Base-by-base conservation (phyloP, 352 stramenopile species). In the Globisporangium middletonii region DNA sequence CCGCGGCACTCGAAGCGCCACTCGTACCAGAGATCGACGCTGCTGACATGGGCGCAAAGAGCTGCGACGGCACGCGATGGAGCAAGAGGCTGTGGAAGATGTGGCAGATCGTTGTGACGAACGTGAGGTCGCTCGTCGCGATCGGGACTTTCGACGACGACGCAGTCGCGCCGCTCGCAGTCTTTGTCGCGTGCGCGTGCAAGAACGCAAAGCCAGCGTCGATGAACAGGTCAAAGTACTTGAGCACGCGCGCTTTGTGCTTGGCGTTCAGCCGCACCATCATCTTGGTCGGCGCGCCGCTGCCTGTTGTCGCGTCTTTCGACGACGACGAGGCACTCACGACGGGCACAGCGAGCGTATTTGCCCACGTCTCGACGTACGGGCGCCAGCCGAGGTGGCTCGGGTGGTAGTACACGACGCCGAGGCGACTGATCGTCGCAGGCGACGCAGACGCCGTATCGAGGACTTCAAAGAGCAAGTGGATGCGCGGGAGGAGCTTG, bases 381-480 rank as follows among this genome's bases (percentile, higher is more conserved):
- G 83, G 69, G 9, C 67, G 66, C 83, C 84, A 94, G 1, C 78
- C 80, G 2, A 95, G 65, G 35, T 82, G 76, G 7, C 61, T 65
- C 0, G 65, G 64, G 33, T 84, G 73, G 55, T 97, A 95, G 64
- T 97, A 98, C 8, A 98, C 75, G 27, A 98, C 87, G 38, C 92
- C 92, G 12, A 97, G 79, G 2, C 90, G 83, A 47, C 85, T 97
- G 9, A 98, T 90, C 16, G 92, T 98, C 11, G 93, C 93, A 3
- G 93, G 93, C 1, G 88, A 97, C 4, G 93, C 93, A 4, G 89
- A 90, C 4, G 75, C 74, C 1, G 96, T 89, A 64, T 98, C 90
- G 19, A 83, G 75, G 2, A 97, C 90, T 70, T 98, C 93, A 62
- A 98, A 98, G 2, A 98, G 54, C 63, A 97, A 76, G 53, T 97